These are phyloP conservation scores for Neurospora tetraspora DNA, from an alignment of 495 filamentous ascomycete species.

Conservation along the genomic window DNA sequence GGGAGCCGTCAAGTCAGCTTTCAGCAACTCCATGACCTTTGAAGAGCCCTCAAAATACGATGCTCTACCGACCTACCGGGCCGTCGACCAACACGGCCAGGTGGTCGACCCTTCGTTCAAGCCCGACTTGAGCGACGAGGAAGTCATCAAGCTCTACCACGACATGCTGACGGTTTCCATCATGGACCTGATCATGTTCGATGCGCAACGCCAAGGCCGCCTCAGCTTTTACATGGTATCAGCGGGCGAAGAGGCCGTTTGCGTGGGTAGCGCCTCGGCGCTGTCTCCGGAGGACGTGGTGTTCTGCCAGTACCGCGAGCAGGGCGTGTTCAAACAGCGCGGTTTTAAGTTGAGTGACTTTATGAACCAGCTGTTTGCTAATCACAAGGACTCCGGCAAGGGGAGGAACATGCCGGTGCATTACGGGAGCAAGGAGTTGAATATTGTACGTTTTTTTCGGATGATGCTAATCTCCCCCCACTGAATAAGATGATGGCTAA, in stretches of 20 bases:
- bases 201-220: slow-evolving; percentile 70
- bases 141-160: slow-evolving; percentile 53
- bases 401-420: slow-evolving; percentile 98
- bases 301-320: slow-evolving; percentile 92
- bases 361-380: slow-evolving; percentile 94
- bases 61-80: slow-evolving; percentile 77
- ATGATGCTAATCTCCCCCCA: neutral
- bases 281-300: slow-evolving; percentile 76
- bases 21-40: slow-evolving; percentile 71
- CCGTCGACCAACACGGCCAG: slow-evolving; percentile 72
- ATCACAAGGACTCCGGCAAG: slow-evolving; percentile 64
- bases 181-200: slow-evolving; percentile 92
- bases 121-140: slow-evolving; percentile 57
- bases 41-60: slow-evolving; percentile 54
- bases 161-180: slow-evolving; percentile 68
- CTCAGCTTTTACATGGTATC: slow-evolving; percentile 98
- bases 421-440: slow-evolving; percentile 74
- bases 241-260: slow-evolving; percentile 90
- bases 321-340: slow-evolving; percentile 80
- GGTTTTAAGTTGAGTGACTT: slow-evolving; percentile 82
- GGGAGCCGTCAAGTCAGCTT: slow-evolving; percentile 88
- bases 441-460: slow-evolving; percentile 50
- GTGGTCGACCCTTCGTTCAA: slow-evolving; percentile 60
- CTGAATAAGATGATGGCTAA: slow-evolving; percentile 4
- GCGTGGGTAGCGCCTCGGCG: slow-evolving; percentile 76